Conservation (phyloP, 192 early-diverging fungal species). For the Spinellus fusiger region DNA sequence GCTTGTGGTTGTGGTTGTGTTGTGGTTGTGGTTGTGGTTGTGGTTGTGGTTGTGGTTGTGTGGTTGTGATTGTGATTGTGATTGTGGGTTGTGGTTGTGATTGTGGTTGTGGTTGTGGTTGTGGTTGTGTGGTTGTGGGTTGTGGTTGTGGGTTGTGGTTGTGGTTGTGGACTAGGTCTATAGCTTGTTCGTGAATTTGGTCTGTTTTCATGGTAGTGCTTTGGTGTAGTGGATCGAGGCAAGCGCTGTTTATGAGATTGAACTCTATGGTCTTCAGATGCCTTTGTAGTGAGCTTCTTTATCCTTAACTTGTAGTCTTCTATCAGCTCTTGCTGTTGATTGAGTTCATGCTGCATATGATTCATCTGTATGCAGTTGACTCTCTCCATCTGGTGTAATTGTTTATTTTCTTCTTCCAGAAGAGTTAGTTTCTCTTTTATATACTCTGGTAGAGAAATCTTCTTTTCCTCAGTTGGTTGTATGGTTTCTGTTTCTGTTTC, state of each 20-base stretch:
- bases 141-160: too few species aligned
- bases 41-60: too few species aligned
- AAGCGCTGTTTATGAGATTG: neutral
- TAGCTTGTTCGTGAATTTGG: too few species aligned
- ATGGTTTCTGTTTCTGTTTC: neutral
- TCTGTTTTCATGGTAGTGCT: too few species aligned
- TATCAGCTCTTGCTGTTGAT: neutral
- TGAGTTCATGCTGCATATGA: slow-evolving; percentile 6
- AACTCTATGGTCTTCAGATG: neutral
- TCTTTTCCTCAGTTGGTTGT: neutral
- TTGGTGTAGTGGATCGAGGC: too few species aligned
- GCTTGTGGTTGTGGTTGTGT: too few species aligned
- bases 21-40: too few species aligned
- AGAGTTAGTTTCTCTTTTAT: neutral
- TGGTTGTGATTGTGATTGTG: neutral
- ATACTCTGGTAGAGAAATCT: neutral
- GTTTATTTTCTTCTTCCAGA: slow-evolving; percentile 9
- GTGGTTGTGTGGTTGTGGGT: neutral
- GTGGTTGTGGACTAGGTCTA: too few species aligned
- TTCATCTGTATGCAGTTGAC: slow-evolving; percentile 17
- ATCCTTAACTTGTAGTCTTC: neutral
- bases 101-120: neutral
- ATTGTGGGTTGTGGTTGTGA: neutral
- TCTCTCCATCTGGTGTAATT: slow-evolving; percentile 6
- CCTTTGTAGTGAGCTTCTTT: neutral